Base-by-base conservation (phyloP, 2,329 filamentous ascomycete genomes). In the Aaosphaeria arxii region DNA sequence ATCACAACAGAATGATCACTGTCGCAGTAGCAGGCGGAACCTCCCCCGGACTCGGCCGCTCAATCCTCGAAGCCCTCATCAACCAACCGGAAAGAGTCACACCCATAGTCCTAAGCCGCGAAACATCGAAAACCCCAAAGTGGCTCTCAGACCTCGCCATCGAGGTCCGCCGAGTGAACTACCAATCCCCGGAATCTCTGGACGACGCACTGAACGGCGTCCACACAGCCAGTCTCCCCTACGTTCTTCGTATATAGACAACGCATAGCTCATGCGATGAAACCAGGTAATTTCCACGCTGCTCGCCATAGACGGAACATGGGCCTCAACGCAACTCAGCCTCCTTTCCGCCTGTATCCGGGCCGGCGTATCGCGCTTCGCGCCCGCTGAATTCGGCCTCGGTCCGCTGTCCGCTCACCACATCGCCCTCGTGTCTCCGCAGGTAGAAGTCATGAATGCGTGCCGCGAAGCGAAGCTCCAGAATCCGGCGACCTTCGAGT, bases 301-400 rank as follows among this genome's bases (percentile, higher is more conserved):
- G 51, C 54, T 48, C 42, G 58, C 44, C 46, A 50, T 11, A n/a
- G 47, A 52, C 30, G 57, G 59, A 6, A 56, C 52, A 7, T 63
- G 52, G 53, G 49, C 57, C n/a, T 49, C 50, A 6, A 52, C 72
- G 7, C 75, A 82, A 51, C 72, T 77, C 7, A 67, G 68, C 1
- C 67, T 82, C 2, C 71, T 72, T 31, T 72, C 71, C 32, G 79
- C 78, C 2, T 73, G 76, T 1, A 77, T 79, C 52, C 66, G 67
- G 42, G 75, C 74, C 3, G 76, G 77, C 0, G 74, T 81, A 7
- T 70, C 73, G 51, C 73, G 80, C 40, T 82, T 80, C 52, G 71
- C 82, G 30, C 78, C 78, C 2, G 77, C 74, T 54, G 73, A 70
- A 46, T 81, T 77, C 46, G 72, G 70, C n/a, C 39, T 56, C 4